Base-by-base conservation (phyloP, 345 rosid genomes). In the Nephelium lappaceum region DNA sequence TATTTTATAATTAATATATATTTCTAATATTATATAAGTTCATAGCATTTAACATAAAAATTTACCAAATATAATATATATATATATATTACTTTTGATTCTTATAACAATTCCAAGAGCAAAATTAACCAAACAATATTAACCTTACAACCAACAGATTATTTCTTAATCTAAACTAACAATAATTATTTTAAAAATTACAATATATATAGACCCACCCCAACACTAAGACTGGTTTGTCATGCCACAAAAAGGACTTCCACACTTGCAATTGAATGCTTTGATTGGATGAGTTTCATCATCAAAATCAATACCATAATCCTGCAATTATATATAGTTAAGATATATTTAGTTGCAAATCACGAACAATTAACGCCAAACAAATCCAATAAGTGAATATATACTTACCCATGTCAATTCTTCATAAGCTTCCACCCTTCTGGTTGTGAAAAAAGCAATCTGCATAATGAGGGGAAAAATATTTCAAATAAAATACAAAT, bases 391-490 rank as follows among this genome's bases (percentile, higher is more conserved):
- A 39, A 1, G 10, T 45, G 18, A 18, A 63, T 11, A 11, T 3
- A 74, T 79, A 10, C 24, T 82, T 82, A 86, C 86, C 84, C 89
- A 86, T 36, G 71, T 80, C 38, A 86, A 66, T 74, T 86, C 87
- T 82, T 86, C 89, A 64, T 79, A 24, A 10, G 71, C 73, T 43
- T 43, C 67, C 25, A 84, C 75, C 58, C 78, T 67, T 79, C 87
- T 86, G 2, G 76, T 71, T 0, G 89, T 81, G 82, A 87, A 87
- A 84, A 87, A 84, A 3, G 86, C 87, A 67, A 84, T 68, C 87
- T 84, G 87, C 73, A 69, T 39, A 1, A 8, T 5, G 6, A 5
- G 2, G 58, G 1, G 6, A 53, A 53, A 53, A 53, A 11, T 53
- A 53, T 8, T 5, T 53, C 1, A 53, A 5, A 1, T n/a, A 21